Percentiles rank a stretch among this genome's conserved stretches.
Conservation (phyloP, 257 asterid species). For the Mentha longifolia region DNA sequence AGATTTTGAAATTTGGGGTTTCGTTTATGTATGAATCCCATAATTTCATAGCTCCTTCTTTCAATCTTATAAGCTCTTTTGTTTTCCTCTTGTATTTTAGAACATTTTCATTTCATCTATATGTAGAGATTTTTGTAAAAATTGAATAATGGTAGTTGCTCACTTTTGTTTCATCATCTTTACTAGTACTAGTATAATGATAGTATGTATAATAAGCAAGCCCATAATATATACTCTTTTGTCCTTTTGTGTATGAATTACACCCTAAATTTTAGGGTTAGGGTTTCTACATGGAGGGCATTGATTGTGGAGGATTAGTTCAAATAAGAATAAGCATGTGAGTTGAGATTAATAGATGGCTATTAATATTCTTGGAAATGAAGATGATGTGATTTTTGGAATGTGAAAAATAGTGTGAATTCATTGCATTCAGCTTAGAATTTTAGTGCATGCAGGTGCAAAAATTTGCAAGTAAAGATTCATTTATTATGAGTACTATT, state of each 20-base stretch:
- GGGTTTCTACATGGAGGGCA: constrained; percentile 38
- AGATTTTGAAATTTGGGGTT: constrained; percentile 35
- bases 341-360: constrained; percentile 5
- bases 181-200: no score
- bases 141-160: no score
- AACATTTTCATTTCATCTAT: constrained; percentile 14
- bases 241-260: background rate
- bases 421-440: constrained; percentile 28
- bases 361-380: constrained; percentile 40
- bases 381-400: constrained; percentile 36
- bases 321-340: constrained; percentile 27
- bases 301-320: background rate
- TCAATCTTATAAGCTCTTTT: background rate
- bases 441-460: constrained; percentile 34
- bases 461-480: constrained; percentile 12
- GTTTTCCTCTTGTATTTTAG: constrained; percentile 19
- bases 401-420: constrained; percentile 39
- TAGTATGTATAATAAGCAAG: background rate
- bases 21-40: constrained; percentile 47
- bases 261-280: constrained; percentile 36
- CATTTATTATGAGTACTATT: constrained; percentile 18
- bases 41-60: constrained; percentile 25
- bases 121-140: background rate
- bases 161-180: no score
- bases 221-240: background rate